Evolutionary conservation across 345 rosid species (phyloP).

Genomic region (Leavenworthia alabamica): DNA sequence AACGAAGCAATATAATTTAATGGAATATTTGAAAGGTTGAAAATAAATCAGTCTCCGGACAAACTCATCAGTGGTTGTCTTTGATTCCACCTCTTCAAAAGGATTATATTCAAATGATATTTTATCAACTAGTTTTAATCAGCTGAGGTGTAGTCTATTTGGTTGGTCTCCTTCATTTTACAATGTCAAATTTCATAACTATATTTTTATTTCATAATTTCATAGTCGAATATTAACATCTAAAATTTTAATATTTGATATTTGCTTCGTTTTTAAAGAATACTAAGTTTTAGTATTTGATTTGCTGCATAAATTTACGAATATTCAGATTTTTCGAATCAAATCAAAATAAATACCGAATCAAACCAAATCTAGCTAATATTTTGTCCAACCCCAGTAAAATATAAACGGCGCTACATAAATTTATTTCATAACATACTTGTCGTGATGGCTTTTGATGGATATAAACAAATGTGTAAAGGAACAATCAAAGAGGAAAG

Average conservation of each 20-base stretch:
- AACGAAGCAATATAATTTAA: background rate
- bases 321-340: too few relatives aligned
- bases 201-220: background rate
- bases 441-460: slow-evolving; percentile 12
- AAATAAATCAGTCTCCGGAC: background rate
- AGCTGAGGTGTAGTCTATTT: slow-evolving; percentile 3
- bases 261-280: too few relatives aligned
- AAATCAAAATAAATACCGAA: too few relatives aligned
- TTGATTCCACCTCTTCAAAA: slow-evolving; percentile 12
- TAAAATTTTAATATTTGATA: too few relatives aligned
- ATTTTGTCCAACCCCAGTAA: too few relatives aligned
- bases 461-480: background rate
- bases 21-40: background rate
- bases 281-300: too few relatives aligned
- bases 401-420: background rate
- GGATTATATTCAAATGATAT: background rate
- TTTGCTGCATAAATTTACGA: too few relatives aligned
- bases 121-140: background rate
- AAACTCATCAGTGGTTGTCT: slow-evolving; percentile 17
- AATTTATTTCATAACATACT: background rate
- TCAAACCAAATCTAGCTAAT: too few relatives aligned
- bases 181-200: background rate
- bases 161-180: background rate
- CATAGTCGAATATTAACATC: too few relatives aligned
- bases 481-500: background rate